Conservation (phyloP, 345 rosid genomes). For the Citrus mangshanensis region DNA sequence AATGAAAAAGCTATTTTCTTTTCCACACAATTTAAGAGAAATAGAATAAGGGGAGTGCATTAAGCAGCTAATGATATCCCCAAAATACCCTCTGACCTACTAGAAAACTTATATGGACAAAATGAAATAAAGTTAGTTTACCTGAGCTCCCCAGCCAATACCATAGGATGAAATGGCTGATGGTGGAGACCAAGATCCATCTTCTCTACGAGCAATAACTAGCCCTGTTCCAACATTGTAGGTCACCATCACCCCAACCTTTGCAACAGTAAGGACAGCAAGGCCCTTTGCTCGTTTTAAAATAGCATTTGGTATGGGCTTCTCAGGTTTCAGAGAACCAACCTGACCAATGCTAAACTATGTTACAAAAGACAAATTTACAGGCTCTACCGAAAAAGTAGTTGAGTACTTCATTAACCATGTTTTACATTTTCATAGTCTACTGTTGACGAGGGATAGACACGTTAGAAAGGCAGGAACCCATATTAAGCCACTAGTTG, state of each 20-base stretch:
- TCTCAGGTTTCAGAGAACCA: slow-evolving; percentile 21
- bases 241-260: slow-evolving; percentile 27
- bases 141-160: slow-evolving; percentile 28
- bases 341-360: slow-evolving; percentile 13
- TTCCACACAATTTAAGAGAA: neutral
- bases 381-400: neutral
- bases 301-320: slow-evolving; percentile 21
- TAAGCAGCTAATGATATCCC: neutral
- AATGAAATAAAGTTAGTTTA: neutral
- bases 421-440: neutral
- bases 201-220: slow-evolving; percentile 22
- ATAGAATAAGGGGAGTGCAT: neutral
- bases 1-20: neutral
- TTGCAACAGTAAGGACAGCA: slow-evolving; percentile 19
- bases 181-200: slow-evolving; percentile 27
- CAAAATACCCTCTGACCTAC: neutral
- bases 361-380: neutral
- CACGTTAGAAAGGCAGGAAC: neutral
- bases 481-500: neutral
- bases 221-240: slow-evolving; percentile 26
- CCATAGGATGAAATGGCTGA: slow-evolving; percentile 25
- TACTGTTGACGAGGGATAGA: neutral
- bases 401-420: neutral
- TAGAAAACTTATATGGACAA: neutral
- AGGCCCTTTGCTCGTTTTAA: slow-evolving; percentile 23